Percentiles rank a stretch among this genome's conserved stretches.
Conservation (phyloP, 2,329 filamentous ascomycete genomes). For the Ramularia endophylla region DNA sequence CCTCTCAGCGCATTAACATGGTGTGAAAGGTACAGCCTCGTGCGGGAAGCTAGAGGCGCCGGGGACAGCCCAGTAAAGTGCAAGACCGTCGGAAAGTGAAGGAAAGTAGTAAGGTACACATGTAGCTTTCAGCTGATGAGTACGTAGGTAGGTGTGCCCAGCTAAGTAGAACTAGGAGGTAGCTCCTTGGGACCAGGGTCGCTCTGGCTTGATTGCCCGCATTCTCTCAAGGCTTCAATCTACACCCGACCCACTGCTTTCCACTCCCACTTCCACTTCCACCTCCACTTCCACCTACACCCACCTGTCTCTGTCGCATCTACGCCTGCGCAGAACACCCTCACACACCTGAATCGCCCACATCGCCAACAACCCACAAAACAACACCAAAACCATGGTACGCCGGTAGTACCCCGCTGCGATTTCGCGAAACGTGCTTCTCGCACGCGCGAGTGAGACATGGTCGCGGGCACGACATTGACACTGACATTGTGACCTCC, state of each 20-base stretch:
- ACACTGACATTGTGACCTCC: slow-evolving; percentile 18
- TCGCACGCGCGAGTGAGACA: slow-evolving; percentile 4
- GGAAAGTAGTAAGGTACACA: too few relatives aligned
- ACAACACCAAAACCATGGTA: slow-evolving; percentile 23
- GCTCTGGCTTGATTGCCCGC: not conserved
- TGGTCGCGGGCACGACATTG: slow-evolving; percentile 4
- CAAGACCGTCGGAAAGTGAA: too few relatives aligned
- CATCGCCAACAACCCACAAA: slow-evolving; percentile 1
- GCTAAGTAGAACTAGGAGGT: too few relatives aligned
- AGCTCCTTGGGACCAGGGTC: too few relatives aligned
- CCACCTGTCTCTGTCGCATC: not conserved
- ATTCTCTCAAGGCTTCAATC: not conserved
- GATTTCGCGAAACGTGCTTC: not conserved
- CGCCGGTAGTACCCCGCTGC: slow-evolving; percentile 23
- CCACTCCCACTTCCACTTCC: slow-evolving; percentile 6
- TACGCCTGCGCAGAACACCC: too few relatives aligned
- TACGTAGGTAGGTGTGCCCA: too few relatives aligned
- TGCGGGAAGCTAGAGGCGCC: too few relatives aligned
- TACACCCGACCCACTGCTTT: not conserved
- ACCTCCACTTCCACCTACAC: slow-evolving; percentile 4
- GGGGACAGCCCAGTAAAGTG: too few relatives aligned
- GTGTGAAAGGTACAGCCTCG: too few relatives aligned
- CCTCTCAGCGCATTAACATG: slow-evolving; percentile 2
- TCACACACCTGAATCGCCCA: not conserved
- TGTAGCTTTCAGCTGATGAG: too few relatives aligned